Base-by-base conservation (phyloP, 2,329 filamentous ascomycete species). In the Ascochyta pisi region DNA sequence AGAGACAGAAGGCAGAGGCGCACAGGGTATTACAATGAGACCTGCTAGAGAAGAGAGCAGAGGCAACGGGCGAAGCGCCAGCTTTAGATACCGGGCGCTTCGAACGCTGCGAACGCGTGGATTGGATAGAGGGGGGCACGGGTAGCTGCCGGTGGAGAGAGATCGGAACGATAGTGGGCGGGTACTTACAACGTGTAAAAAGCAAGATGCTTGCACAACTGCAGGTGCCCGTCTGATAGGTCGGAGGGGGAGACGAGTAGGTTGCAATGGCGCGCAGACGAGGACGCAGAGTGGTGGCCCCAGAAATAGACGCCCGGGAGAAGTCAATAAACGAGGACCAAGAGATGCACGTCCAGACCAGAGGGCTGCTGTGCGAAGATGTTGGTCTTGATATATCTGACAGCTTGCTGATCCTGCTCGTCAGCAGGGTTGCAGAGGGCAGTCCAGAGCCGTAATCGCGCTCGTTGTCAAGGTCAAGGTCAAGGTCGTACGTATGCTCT, bases 51-150 rank as follows among this genome's bases (percentile, higher is more conserved):
- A 70, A 65, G 71, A 70, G 63, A 63, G 67, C 60, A 66, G 65
- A 64, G 60, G 63, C 64, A 65, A 66, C 59, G 67, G 65, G 69
- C 70, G 72, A 73, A 70, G 69, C 68, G 71, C 71, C 69, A 67
- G 68, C 67, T 78, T 77, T 75, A 76, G 74, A 72, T 69, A 65
- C 61, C 62, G 60, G 69, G 76, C 74, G 75, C 73, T 75, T 77
- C 57, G 70, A 69, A 57, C 54, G 60, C 62, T 60, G 53, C 53
- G 58, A 59, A 56, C 23, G 27, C 56, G 59, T 50, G 60, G 66
- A 73, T 70, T 73, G 68, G 71, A 59, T 55, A 56, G 68, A 63
- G 59, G 61, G 64, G 60, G 62, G 64, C 62, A 71, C 65, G 66
- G 69, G 57, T 59, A 43, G 60, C 52, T 51, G 61, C 62, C 56